Evolutionary conservation across 305 asterid species (phyloP).

Genomic region (Petunia hybrid): DNA sequence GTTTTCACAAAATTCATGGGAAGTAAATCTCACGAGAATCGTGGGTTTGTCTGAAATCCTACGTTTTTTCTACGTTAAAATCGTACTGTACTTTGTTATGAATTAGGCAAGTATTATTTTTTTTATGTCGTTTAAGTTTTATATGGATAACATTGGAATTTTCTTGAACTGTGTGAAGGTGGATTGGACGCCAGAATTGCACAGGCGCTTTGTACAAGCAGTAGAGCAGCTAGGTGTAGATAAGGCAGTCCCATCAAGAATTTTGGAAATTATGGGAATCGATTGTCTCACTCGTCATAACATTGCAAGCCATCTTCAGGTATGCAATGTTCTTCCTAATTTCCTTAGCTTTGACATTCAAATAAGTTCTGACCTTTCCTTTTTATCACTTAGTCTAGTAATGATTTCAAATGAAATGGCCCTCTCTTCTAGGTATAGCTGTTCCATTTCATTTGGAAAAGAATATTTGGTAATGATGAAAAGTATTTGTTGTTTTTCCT

Average conservation of each 20-base stretch:
- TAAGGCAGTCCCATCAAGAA: constrained; percentile 93
- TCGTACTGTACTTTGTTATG: not conserved
- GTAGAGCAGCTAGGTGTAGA: constrained; percentile 94
- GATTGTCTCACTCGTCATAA: constrained; percentile 97
- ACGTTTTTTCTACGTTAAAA: not conserved
- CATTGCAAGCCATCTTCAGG: constrained; percentile 97
- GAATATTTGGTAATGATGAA: not conserved
- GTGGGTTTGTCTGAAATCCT: not conserved
- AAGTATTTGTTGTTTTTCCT: not conserved
- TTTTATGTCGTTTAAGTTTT: not conserved
- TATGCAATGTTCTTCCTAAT: constrained; percentile 38
- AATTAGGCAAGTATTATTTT: not conserved
- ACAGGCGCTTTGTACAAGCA: constrained; percentile 86
- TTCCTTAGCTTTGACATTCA: not conserved
- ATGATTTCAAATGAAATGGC: constrained; percentile 8
- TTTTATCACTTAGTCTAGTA: constrained; percentile 27
- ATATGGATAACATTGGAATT: not conserved
- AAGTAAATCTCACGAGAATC: not conserved
- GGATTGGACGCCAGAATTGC: constrained; percentile 98
- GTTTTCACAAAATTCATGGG: constrained; percentile 7
- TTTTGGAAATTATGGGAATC: constrained; percentile 91
- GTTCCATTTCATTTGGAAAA: not conserved
- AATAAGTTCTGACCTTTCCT: not conserved
- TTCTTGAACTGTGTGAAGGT: constrained; percentile 63
- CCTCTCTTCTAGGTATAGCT: not conserved